Conservation (phyloP, 306 rosid genomes). For the Prinsepia uniflora region DNA sequence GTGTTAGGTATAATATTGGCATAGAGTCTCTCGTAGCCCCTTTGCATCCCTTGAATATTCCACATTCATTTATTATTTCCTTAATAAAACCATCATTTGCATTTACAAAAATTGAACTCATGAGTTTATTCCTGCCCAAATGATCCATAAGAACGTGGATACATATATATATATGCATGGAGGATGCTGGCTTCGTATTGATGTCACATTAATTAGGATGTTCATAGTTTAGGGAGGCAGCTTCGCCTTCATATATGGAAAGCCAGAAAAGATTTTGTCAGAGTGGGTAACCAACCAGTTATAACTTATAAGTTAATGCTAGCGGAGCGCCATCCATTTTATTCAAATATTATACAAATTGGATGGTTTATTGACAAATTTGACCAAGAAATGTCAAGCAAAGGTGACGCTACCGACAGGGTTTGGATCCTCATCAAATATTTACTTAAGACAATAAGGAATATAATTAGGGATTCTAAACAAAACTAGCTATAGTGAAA, state of each 20-base stretch:
- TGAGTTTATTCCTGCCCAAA: background rate
- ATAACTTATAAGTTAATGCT: too few relatives aligned
- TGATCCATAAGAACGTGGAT: background rate
- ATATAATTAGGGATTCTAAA: background rate
- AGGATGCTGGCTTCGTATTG: background rate
- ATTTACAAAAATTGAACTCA: background rate
- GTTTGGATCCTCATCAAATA: background rate
- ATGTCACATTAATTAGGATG: background rate
- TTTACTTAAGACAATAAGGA: background rate
- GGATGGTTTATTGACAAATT: background rate
- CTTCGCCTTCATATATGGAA: background rate
- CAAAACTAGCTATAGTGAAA: background rate
- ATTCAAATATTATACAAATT: background rate
- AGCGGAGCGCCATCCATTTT: background rate
- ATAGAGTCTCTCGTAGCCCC: background rate
- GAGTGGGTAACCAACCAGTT: background rate
- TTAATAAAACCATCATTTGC: background rate
- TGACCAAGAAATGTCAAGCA: background rate
- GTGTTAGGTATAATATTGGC: slow-evolving; percentile 33
- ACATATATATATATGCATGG: too few relatives aligned
- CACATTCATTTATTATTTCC: background rate
- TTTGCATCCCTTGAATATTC: background rate
- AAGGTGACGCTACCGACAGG: background rate
- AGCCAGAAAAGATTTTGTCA: background rate
- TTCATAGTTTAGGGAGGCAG: background rate